phyloP scores from a whole-genome alignment of 345 rosid species.

The Corchorus olitorius region DNA sequence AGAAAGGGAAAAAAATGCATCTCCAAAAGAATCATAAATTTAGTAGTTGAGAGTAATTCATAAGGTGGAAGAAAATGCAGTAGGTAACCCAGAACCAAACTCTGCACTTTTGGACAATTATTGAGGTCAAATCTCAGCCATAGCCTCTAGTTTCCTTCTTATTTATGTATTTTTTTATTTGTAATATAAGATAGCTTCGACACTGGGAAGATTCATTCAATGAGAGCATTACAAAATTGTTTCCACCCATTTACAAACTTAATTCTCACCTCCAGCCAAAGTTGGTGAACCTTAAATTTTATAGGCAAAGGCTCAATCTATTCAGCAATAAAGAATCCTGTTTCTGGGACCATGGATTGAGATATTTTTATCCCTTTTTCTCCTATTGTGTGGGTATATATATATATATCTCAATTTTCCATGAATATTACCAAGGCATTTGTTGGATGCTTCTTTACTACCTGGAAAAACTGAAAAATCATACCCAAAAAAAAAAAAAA shows the following conservation, averaged over 20 bases:
- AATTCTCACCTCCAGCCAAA: neutral
- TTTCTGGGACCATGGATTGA: neutral
- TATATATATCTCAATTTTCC: neutral
- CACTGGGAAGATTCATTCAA: neutral
- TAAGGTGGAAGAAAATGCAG: neutral
- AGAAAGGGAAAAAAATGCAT: neutral
- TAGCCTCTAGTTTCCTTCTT: neutral
- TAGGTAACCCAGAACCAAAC: constrained; percentile 2
- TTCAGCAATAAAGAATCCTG: constrained; percentile 2
- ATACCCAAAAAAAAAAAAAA: neutral
- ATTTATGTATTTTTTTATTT: neutral
- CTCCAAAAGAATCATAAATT: neutral
- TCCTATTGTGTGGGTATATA: neutral
- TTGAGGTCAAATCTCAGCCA: constrained; percentile 8
- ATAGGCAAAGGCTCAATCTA: neutral
- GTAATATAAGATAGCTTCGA: too few relatives aligned
- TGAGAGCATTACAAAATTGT: neutral
- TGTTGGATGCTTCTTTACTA: neutral
- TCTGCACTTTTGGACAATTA: constrained; percentile 9
- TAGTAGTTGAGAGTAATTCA: constrained; percentile 7
- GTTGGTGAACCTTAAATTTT: constrained; percentile 16
- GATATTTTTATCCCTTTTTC: neutral
- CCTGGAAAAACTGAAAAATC: neutral
- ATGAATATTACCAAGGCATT: neutral
- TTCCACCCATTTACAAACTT: neutral